Conservation (phyloP, 164 flowering plant genomes). For the Protea cynaroides region DNA sequence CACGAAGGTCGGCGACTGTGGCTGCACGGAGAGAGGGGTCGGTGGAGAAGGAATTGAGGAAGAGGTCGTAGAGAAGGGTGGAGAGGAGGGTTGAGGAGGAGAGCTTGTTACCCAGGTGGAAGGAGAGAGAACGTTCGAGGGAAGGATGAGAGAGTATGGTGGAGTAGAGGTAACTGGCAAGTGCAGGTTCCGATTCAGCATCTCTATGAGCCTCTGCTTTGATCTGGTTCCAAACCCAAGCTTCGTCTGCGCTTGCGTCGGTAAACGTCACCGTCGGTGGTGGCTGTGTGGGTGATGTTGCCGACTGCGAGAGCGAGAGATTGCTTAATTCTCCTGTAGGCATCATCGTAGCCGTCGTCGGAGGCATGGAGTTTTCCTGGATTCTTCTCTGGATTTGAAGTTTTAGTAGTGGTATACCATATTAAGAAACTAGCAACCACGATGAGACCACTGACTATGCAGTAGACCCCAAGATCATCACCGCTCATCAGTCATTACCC, state of each 20-base stretch:
- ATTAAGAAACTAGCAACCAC: no score
- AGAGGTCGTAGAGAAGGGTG: conserved; percentile 77
- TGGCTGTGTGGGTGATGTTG: background rate
- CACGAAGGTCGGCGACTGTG: conserved; percentile 74
- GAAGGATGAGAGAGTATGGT: conserved; percentile 82
- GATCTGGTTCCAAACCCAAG: conserved; percentile 59
- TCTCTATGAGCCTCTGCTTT: conserved; percentile 70
- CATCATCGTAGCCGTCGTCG: background rate
- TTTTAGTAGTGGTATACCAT: no score
- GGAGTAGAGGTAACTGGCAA: conserved; percentile 82
- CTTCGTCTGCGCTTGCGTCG: conserved; percentile 27
- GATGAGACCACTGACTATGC: no score
- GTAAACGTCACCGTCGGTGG: background rate
- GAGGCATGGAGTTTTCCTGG: background rate
- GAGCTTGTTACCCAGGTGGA: conserved; percentile 79
- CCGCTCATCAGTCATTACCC: no score
- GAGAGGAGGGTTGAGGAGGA: conserved; percentile 82
- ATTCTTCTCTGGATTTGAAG: no score
- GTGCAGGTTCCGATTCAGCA: conserved; percentile 77
- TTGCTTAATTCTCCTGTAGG: background rate
- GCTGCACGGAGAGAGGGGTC: conserved; percentile 49
- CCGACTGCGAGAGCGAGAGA: background rate
- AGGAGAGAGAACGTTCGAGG: conserved; percentile 53
- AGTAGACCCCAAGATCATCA: no score
- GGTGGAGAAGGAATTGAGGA: conserved; percentile 57